Base-by-base conservation (phyloP, 768 basidiomycete species). In the Mrakia blollopis region DNA sequence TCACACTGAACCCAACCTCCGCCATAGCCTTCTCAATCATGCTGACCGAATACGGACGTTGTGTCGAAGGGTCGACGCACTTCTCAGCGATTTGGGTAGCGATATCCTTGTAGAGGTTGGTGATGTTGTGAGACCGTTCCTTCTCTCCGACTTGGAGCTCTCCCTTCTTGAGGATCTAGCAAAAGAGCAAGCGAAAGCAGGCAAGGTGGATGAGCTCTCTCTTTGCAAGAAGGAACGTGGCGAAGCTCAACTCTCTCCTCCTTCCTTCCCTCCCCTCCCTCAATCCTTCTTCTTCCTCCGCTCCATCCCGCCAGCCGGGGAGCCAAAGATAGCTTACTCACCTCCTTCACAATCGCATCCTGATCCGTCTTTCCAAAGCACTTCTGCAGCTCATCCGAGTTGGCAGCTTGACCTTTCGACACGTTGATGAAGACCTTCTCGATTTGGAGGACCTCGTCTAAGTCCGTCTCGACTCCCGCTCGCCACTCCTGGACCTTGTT, bases 401-500 rank as follows among this genome's bases (percentile, higher is more conserved):
- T 92, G 0, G 97, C 94, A 2, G 94, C 88, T 82, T 94, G 92
- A 32, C 97, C 97, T 84, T 98, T 98, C 10, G 94, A 92, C 52
- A 98, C 95, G 84, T 98, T 98, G 47, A 89, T 87, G 84, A 98
- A 99, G 73, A 99, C 93, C 81, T 95, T 93, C 80, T 89, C 91
- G 82, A 98, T 95, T 84, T 99, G 97, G 63, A 98, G 87, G 54
- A 99, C 93, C 81, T 99, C 97, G 81, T 96, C 93, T 44, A 98
- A 85, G 85, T 91, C 91, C 41, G 91, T 93, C 86, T 98, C 95
- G 37, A 96, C 91, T 78, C 94, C 94, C 76, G 88, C 93, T 77
- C 97, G 86, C 89, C 91, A 99, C 83, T 97, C 95, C 80, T 95
- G 93, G 37, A 99, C 97, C 85, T 98, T 98, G 85, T 99, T 99